phyloP scores from a whole-genome alignment of 2,329 filamentous ascomycete species.

The Paramyrothecium sp. region DNA sequence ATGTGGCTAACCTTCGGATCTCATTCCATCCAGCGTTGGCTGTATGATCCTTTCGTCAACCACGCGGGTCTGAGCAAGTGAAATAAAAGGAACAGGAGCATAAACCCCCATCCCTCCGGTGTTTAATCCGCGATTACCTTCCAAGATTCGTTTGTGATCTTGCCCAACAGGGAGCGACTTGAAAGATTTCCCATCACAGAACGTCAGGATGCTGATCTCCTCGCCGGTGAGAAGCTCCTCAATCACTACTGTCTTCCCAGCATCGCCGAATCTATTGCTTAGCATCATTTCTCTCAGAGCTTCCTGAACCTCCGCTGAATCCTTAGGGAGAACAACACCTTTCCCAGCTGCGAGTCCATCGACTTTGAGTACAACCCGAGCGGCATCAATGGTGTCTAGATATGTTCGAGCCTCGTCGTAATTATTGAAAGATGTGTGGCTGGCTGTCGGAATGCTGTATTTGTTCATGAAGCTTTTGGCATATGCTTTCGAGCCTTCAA shows the following conservation, averaged over 20 bases:
- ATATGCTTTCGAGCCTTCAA: constrained; percentile 79
- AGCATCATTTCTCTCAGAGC: constrained; percentile 69
- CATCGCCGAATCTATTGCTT: constrained; percentile 62
- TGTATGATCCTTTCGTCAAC: constrained; percentile 60
- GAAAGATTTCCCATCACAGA: constrained; percentile 66
- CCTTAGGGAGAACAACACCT: constrained; percentile 41
- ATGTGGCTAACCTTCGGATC: constrained; percentile 43
- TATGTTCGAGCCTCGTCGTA: constrained; percentile 61
- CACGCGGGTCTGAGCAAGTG: constrained; percentile 48
- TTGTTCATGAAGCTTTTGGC: constrained; percentile 78
- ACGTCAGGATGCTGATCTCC: constrained; percentile 66
- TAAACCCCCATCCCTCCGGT: constrained; percentile 79
- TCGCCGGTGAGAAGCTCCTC: constrained; percentile 71
- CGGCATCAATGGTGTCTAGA: constrained; percentile 50
- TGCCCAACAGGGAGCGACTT: constrained; percentile 67
- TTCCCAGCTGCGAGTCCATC: constrained; percentile 75
- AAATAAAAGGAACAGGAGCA: constrained; percentile 59
- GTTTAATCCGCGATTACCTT: constrained; percentile 68
- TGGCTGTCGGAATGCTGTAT: constrained; percentile 71
- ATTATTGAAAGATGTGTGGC: constrained; percentile 66
- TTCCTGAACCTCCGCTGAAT: constrained; percentile 58
- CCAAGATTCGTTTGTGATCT: constrained; percentile 70
- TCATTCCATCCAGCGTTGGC: constrained; percentile 64
- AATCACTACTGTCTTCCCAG: constrained; percentile 69
- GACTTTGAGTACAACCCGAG: constrained; percentile 72